phyloP scores from a whole-genome alignment of 805 yeast species.

The Metschnikowia reukaufii region DNA sequence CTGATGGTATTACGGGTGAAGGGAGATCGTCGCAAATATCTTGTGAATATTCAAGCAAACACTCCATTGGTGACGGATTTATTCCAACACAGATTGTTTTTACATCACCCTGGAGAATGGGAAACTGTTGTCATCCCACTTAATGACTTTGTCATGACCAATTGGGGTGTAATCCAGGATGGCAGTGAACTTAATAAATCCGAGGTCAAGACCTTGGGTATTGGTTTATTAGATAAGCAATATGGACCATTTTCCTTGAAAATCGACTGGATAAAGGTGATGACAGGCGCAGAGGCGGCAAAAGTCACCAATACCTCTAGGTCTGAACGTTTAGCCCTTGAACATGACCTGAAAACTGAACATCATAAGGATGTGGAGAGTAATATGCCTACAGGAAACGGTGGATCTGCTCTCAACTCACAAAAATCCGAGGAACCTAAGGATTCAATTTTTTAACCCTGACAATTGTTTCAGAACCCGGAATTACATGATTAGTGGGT shows the following conservation, averaged over 20 bases:
- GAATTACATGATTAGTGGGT: too few species aligned
- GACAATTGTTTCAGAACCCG: neutral
- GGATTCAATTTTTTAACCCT: conserved; percentile 29
- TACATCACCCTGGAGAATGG: conserved; percentile 74
- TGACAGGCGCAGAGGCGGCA: conserved; percentile 54
- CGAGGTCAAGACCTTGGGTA: conserved; percentile 69
- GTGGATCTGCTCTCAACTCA: conserved; percentile 31
- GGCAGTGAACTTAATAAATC: conserved; percentile 58
- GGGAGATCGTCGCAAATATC: conserved; percentile 71
- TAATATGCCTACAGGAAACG: conserved; percentile 24
- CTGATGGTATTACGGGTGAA: conserved; percentile 69
- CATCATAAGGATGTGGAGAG: conserved; percentile 18
- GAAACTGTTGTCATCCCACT: conserved; percentile 79
- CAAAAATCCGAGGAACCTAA: conserved; percentile 34
- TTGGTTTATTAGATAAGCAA: conserved; percentile 74
- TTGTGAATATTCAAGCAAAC: conserved; percentile 79
- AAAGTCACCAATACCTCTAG: conserved; percentile 41
- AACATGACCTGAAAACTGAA: conserved; percentile 7
- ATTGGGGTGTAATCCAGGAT: conserved; percentile 65
- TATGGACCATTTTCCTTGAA: conserved; percentile 73
- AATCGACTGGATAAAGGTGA: conserved; percentile 70
- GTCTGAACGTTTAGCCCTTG: conserved; percentile 20
- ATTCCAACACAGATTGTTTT: conserved; percentile 77
- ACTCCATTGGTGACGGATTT: conserved; percentile 75
- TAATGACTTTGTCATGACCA: conserved; percentile 77